Evolutionary conservation across 2,329 filamentous ascomycete genomes (phyloP).

Genomic region (Penicillium sp.): DNA sequence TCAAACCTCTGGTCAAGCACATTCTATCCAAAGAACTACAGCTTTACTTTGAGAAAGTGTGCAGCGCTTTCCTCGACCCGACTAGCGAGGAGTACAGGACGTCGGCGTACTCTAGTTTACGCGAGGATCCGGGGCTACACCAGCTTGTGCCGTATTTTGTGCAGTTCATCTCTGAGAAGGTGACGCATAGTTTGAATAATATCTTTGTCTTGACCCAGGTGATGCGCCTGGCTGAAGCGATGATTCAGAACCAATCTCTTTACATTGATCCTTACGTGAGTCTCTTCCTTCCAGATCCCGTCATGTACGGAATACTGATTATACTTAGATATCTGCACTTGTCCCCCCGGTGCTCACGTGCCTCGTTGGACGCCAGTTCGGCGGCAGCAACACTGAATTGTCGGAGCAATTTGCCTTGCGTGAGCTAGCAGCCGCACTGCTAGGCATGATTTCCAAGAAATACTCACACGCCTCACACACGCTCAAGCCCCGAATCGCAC

Average conservation of each 20-base stretch:
- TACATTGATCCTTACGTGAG: constrained; percentile 66
- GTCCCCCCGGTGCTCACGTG: constrained; percentile 89
- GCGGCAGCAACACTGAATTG: constrained; percentile 47
- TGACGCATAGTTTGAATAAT: constrained; percentile 89
- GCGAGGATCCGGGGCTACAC: constrained; percentile 86
- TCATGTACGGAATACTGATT: neutral
- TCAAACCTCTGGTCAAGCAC: constrained; percentile 92
- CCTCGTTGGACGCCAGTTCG: constrained; percentile 77
- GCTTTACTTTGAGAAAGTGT: constrained; percentile 95
- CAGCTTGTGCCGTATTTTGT: constrained; percentile 96
- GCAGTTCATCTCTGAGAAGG: constrained; percentile 91
- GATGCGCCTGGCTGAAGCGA: constrained; percentile 81
- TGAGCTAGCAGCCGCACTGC: constrained; percentile 76
- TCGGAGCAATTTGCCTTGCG: constrained; percentile 72
- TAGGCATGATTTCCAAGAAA: constrained; percentile 73
- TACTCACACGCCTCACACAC: constrained; percentile 78
- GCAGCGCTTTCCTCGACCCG: constrained; percentile 81
- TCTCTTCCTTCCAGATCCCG: neutral
- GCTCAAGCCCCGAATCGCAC: constrained; percentile 79
- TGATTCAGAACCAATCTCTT: constrained; percentile 78
- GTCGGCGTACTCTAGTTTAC: constrained; percentile 78
- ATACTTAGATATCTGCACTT: constrained; percentile 55
- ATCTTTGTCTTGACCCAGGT: constrained; percentile 84
- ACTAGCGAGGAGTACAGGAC: constrained; percentile 80
- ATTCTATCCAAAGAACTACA: constrained; percentile 93